A percentile compares a stretch with the other conserved stretches of the same genome.
These are phyloP conservation scores for Phanerochaete sordida DNA, from an alignment of 768 basidiomycete species.

Conservation along the genomic window DNA sequence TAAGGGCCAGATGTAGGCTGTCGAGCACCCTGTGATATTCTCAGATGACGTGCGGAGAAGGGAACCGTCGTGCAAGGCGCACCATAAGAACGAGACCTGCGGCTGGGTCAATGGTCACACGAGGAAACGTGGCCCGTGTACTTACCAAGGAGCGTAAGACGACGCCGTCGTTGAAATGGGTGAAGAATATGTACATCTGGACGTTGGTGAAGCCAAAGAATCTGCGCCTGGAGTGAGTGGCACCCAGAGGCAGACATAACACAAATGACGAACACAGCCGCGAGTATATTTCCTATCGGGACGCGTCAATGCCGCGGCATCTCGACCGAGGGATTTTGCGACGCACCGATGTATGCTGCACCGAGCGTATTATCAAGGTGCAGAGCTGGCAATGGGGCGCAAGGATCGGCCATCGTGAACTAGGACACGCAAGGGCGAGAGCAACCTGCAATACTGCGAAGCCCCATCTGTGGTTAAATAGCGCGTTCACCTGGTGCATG, in stretches of 20 bases:
- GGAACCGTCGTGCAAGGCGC: no score
- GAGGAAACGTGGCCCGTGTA: not conserved
- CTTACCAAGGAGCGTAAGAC: not conserved
- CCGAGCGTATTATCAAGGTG: constrained; percentile 10
- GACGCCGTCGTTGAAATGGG: not conserved
- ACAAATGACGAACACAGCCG: constrained; percentile 3
- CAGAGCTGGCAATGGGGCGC: not conserved
- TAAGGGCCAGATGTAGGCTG: constrained; percentile 15
- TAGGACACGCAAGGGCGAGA: not conserved
- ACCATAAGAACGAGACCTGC: constrained; percentile 8
- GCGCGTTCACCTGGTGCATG: not conserved
- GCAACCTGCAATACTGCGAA: not conserved
- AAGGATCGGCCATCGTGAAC: not conserved
- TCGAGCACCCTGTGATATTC: constrained; percentile 22
- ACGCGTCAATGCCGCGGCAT: not conserved
- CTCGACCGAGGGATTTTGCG: not conserved
- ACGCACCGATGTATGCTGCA: constrained; percentile 12
- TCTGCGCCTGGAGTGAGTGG: not conserved
- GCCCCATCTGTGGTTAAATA: not conserved
- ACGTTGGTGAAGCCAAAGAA: constrained; percentile 16
- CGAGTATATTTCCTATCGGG: constrained; percentile 1
- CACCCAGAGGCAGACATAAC: not conserved
- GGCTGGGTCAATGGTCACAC: not conserved
- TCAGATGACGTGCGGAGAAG: no score
- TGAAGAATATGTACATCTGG: constrained; percentile 15